phyloP scores from a whole-genome alignment of 1,139 yeast genomes.

The Zygosaccharomyces sapae region DNA sequence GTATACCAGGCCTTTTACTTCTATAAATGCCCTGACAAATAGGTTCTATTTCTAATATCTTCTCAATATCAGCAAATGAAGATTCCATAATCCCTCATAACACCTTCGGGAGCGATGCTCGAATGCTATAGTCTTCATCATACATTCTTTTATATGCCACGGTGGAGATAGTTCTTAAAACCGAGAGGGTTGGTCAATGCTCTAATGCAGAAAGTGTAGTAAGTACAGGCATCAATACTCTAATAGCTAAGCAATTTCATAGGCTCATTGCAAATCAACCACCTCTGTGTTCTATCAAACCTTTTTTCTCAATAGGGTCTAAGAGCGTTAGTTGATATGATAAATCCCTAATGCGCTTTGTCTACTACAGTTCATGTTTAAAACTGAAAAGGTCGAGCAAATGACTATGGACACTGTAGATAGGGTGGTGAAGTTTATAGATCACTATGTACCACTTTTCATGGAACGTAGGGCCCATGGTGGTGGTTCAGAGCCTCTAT shows the following conservation, averaged over 20 bases:
- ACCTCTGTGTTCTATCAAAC: too few relatives aligned
- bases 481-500: constrained; percentile 41
- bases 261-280: too few relatives aligned
- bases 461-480: constrained; percentile 18
- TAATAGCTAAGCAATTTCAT: not conserved
- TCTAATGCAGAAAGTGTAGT: not conserved
- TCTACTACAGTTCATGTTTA: not conserved
- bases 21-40: constrained; percentile 21
- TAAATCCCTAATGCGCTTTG: not conserved
- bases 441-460: constrained; percentile 24
- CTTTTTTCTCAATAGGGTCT: not conserved
- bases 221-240: not conserved
- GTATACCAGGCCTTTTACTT: constrained; percentile 25
- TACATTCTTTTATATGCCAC: not conserved
- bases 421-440: constrained; percentile 20
- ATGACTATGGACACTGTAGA: constrained; percentile 8
- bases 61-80: constrained; percentile 15
- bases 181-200: not conserved
- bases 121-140: not conserved
- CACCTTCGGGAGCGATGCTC: not conserved
- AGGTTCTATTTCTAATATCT: constrained; percentile 20
- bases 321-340: not conserved
- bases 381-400: not conserved
- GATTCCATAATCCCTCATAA: constrained; percentile 7
- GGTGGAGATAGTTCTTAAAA: not conserved